phyloP scores from a whole-genome alignment of 176 grass and related monocot genomes.

The Juncus effusus region DNA sequence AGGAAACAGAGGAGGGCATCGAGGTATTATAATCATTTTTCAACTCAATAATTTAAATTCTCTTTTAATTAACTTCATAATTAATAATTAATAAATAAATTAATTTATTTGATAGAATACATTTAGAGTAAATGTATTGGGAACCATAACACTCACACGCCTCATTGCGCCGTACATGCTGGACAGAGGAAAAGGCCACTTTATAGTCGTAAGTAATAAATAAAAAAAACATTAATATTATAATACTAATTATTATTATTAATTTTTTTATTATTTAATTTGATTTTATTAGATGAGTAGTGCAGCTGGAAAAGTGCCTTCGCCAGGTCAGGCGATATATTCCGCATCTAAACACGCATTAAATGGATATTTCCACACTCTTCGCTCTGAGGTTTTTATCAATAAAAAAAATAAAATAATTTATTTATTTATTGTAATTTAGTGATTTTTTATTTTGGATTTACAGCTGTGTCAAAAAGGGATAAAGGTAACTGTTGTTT shows the following conservation, averaged over 20 bases:
- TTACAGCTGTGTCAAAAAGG: constrained; percentile 84
- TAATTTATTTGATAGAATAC: constrained; percentile 47
- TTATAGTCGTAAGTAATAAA: constrained; percentile 73
- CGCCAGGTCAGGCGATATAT: constrained; percentile 83
- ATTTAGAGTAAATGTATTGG: constrained; percentile 70
- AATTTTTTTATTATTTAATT: constrained; percentile 19
- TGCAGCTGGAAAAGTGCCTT: constrained; percentile 85
- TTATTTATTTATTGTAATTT: constrained; percentile 2
- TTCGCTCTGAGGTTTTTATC: constrained; percentile 72
- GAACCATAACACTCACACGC: constrained; percentile 75
- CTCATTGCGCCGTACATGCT: constrained; percentile 83
- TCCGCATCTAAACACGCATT: constrained; percentile 96
- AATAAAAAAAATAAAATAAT: neutral
- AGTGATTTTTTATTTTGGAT: constrained; percentile 25
- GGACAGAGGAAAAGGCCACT: constrained; percentile 91
- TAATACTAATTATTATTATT: neutral
- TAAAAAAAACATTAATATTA: neutral
- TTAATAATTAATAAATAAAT: neutral
- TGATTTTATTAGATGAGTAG: constrained; percentile 75
- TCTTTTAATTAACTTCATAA: constrained; percentile 9
- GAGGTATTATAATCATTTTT: constrained; percentile 49
- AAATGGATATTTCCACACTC: constrained; percentile 82
- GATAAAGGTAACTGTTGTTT: constrained; percentile 85
- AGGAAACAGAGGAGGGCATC: constrained; percentile 75
- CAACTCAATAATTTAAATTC: constrained; percentile 4